These are phyloP conservation scores for Calonectria honghensis DNA, from an alignment of 2,329 filamentous ascomycete species.

Conservation along the genomic window DNA sequence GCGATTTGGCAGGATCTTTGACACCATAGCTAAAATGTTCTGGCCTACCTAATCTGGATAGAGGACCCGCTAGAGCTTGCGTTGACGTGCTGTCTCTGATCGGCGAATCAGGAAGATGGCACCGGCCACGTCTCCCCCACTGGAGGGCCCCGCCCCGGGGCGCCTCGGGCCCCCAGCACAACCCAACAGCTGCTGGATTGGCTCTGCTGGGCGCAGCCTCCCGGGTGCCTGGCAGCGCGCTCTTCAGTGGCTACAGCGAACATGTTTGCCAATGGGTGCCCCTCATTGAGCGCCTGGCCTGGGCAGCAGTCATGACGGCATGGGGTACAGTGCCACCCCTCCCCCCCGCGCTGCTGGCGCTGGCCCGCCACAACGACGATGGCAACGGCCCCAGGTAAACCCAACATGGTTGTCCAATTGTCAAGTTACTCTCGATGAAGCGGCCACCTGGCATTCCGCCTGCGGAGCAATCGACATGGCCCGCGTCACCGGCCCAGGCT, in stretches of 20 bases:
- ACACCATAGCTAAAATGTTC: constrained; percentile 24
- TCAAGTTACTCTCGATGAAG: constrained; percentile 14
- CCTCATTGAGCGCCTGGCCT: constrained; percentile 25
- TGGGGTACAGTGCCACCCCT: neutral
- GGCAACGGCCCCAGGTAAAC: constrained; percentile 3
- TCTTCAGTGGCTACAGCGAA: constrained; percentile 26
- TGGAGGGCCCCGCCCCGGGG: neutral
- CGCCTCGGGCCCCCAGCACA: neutral
- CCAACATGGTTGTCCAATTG: constrained; percentile 13
- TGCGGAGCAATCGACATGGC: constrained; percentile 31
- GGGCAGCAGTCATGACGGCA: constrained; percentile 25
- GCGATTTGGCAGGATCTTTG: constrained; percentile 24
- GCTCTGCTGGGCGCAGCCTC: neutral
- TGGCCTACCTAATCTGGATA: constrained; percentile 37
- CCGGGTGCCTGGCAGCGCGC: constrained; percentile 15
- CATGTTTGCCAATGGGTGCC: constrained; percentile 24
- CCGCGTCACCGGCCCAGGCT: constrained; percentile 31
- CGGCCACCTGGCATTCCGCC: constrained; percentile 34
- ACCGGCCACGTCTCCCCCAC: constrained; percentile 28
- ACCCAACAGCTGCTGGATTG: constrained; percentile 20
- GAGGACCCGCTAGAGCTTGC: constrained; percentile 32
- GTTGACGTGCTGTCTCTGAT: constrained; percentile 33
- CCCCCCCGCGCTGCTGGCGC: neutral
- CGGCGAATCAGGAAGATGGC: constrained; percentile 33
- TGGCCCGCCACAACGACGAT: constrained; percentile 25